phyloP scores from a whole-genome alignment of 495 filamentous ascomycete genomes.

The Trichodelitschia bisporula region DNA sequence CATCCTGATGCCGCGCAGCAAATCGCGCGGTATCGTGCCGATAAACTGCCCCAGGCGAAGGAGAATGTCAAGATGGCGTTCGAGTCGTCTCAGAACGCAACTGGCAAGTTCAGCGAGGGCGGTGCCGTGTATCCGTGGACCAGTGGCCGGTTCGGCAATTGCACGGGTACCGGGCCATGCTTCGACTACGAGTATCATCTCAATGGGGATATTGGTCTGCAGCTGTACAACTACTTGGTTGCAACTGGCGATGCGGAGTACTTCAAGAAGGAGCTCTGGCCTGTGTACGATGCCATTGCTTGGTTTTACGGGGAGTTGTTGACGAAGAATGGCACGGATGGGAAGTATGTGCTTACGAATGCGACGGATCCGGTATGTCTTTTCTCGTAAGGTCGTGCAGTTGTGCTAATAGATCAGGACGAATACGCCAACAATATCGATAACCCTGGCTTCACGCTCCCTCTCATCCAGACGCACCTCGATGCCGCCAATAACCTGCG shows the following conservation, averaged over 20 bases:
- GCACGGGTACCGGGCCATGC: constrained; percentile 39
- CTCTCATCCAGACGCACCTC: constrained; percentile 33
- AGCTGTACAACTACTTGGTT: constrained; percentile 33
- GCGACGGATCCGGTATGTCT: constrained; percentile 46
- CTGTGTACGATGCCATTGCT: constrained; percentile 32
- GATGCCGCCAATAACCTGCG: constrained; percentile 31
- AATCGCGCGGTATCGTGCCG: constrained; percentile 31
- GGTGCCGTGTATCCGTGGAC: constrained; percentile 40
- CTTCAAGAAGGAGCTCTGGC: constrained; percentile 28
- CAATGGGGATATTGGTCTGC: constrained; percentile 49
- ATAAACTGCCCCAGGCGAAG: constrained; percentile 25
- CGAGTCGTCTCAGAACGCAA: constrained; percentile 21
- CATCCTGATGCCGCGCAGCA: constrained; percentile 30
- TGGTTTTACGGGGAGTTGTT: constrained; percentile 30
- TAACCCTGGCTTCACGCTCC: constrained; percentile 51
- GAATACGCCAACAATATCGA: constrained; percentile 50
- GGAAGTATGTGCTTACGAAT: constrained; percentile 27
- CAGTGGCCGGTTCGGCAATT: constrained; percentile 37
- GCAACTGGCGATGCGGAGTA: constrained; percentile 29
- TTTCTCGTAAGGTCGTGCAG: background rate
- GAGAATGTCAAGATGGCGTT: constrained; percentile 13
- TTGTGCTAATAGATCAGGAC: constrained; percentile 17
- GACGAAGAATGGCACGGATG: constrained; percentile 24
- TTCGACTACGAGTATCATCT: constrained; percentile 42
- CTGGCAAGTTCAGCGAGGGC: constrained; percentile 21